These are phyloP conservation scores for Pinus tabuliformis DNA, from an alignment of 75 land plant genomes.

Conservation along the genomic window DNA sequence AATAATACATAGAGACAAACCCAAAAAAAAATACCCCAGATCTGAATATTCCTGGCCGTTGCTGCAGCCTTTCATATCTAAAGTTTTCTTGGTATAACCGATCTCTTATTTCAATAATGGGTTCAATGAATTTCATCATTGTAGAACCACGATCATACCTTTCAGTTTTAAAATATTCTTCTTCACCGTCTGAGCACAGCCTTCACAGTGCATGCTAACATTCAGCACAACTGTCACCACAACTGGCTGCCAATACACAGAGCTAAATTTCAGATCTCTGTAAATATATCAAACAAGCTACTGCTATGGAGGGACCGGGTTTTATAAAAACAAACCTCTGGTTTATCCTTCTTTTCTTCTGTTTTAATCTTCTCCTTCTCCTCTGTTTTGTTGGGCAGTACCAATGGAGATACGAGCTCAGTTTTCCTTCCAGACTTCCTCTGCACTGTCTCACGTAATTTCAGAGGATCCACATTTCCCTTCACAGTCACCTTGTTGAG, in stretches of 20 bases:
- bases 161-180: slow-evolving; percentile 8
- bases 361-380: slow-evolving; percentile 19
- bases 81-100: neutral
- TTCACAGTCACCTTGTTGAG: slow-evolving; percentile 36
- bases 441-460: slow-evolving; percentile 32
- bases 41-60: neutral
- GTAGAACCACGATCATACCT: slow-evolving; percentile 2
- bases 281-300: neutral
- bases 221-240: slow-evolving; percentile 16
- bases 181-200: slow-evolving; percentile 10
- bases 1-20: neutral
- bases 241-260: slow-evolving; percentile 9
- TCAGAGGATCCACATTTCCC: slow-evolving; percentile 53
- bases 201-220: slow-evolving; percentile 20
- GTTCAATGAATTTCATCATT: neutral
- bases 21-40: neutral
- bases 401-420: slow-evolving; percentile 34
- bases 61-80: neutral
- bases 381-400: slow-evolving; percentile 8
- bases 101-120: neutral
- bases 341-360: slow-evolving; percentile 39
- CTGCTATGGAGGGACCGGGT: neutral
- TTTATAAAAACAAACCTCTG: slow-evolving; percentile 1
- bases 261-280: neutral
- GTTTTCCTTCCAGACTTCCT: slow-evolving; percentile 36